Conservation (phyloP, 1,284 basidiomycete genomes). For the Anthracocystis walkeri region DNA sequence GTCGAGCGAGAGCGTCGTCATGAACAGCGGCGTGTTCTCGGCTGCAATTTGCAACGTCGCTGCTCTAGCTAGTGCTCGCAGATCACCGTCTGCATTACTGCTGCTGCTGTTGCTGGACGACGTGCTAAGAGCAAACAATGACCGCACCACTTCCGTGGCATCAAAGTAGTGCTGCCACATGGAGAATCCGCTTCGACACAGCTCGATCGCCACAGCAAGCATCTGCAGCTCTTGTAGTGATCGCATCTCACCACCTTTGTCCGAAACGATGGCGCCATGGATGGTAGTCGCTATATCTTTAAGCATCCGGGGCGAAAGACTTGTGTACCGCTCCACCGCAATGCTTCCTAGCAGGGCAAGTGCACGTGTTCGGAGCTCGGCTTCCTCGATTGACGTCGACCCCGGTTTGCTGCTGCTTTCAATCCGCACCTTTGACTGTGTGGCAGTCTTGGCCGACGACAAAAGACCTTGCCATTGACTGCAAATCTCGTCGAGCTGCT, state of each 20-base stretch:
- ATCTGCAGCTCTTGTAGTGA: conserved; percentile 72
- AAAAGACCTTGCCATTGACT: conserved; percentile 64
- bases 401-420: conserved; percentile 20
- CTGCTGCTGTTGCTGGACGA: background rate
- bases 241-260: conserved; percentile 37
- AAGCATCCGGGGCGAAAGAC: conserved; percentile 80
- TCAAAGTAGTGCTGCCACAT: conserved; percentile 96
- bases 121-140: conserved; percentile 78
- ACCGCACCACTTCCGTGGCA: conserved; percentile 86
- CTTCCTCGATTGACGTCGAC: conserved; percentile 2
- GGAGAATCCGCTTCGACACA: conserved; percentile 88
- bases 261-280: conserved; percentile 59
- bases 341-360: conserved; percentile 73
- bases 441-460: conserved; percentile 8
- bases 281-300: conserved; percentile 87
- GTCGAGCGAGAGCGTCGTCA: conserved; percentile 92
- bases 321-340: conserved; percentile 82
- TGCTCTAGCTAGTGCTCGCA: conserved; percentile 74
- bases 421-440: background rate
- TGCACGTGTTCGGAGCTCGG: conserved; percentile 26
- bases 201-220: conserved; percentile 82
- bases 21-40: conserved; percentile 88
- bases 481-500: conserved; percentile 46
- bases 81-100: conserved; percentile 25
- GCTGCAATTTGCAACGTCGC: conserved; percentile 87